These are phyloP conservation scores for Russula foetens DNA, from an alignment of 768 basidiomycete genomes.

Conservation along the genomic window DNA sequence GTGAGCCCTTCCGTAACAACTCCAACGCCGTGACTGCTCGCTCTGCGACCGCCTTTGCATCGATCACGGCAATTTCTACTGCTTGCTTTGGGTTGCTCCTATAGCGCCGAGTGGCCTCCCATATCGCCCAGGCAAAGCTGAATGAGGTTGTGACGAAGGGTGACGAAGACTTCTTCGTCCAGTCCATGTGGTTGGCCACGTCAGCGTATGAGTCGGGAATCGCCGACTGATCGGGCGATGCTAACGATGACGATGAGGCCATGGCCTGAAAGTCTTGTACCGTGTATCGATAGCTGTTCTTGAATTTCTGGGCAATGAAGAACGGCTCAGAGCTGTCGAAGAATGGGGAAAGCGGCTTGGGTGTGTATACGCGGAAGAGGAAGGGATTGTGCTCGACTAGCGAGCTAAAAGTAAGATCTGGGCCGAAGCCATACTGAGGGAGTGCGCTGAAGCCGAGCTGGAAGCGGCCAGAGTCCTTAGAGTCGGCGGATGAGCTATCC, in stretches of 20 bases:
- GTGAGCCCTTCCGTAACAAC: constrained; percentile 43
- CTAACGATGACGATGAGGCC: constrained; percentile 15
- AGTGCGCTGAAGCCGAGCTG: constrained; percentile 29
- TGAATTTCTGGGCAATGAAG: constrained; percentile 62
- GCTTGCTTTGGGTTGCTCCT: constrained; percentile 65
- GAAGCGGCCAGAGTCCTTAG: constrained; percentile 19
- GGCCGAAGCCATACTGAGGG: constrained; percentile 68
- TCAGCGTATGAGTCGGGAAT: constrained; percentile 44
- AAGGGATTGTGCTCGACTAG: constrained; percentile 61
- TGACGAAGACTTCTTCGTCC: constrained; percentile 65
- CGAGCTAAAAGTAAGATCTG: constrained; percentile 51
- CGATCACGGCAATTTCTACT: constrained; percentile 72
- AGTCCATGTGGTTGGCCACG: constrained; percentile 64
- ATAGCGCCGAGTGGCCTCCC: constrained; percentile 75
- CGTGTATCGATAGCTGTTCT: constrained; percentile 27
- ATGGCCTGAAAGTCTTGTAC: constrained; percentile 22
- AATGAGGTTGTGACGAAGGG: constrained; percentile 70
- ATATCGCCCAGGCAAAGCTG: constrained; percentile 75
- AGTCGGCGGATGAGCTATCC: constrained; percentile 11
- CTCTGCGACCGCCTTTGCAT: constrained; percentile 49
- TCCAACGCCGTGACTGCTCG: constrained; percentile 59
- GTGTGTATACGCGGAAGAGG: constrained; percentile 75
- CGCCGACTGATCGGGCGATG: constrained; percentile 15
- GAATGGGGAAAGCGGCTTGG: constrained; percentile 48
- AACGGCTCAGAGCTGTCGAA: constrained; percentile 50